phyloP scores from a whole-genome alignment of 2,329 filamentous ascomycete species.

The Tolypocladium endophyticum region DNA sequence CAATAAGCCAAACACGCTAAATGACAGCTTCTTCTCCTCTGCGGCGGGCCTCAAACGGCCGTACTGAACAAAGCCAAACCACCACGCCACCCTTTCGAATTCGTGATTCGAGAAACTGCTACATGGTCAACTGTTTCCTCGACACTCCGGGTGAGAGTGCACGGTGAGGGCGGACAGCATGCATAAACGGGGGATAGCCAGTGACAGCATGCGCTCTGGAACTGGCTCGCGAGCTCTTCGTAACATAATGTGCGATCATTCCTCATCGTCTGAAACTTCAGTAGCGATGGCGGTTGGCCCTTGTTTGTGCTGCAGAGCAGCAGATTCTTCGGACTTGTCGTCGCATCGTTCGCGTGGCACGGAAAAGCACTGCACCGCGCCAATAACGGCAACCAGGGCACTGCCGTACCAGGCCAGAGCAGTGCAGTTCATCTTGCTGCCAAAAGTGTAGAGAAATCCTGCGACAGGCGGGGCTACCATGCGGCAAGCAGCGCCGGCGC shows the following conservation, averaged over 20 bases:
- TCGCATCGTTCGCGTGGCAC: constrained; percentile 26
- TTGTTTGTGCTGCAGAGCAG: constrained; percentile 4
- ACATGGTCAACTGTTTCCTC: constrained; percentile 9
- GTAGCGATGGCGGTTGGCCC: constrained; percentile 10
- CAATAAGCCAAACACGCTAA: neutral
- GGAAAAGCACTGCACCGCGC: constrained; percentile 49
- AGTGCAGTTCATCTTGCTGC: constrained; percentile 47
- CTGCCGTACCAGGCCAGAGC: constrained; percentile 55
- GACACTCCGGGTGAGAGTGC: neutral
- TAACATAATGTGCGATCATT: constrained; percentile 2
- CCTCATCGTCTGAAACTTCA: constrained; percentile 20
- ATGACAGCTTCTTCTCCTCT: neutral
- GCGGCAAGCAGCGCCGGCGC: constrained; percentile 53
- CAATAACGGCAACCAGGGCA: constrained; percentile 42
- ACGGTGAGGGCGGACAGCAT: neutral
- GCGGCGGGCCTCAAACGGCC: neutral
- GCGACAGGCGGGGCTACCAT: constrained; percentile 57
- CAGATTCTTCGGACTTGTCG: constrained; percentile 18
- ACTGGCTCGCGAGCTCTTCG: neutral
- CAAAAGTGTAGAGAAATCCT: constrained; percentile 52
- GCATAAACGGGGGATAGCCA: neutral
- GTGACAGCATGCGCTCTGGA: neutral
- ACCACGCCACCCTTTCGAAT: neutral
- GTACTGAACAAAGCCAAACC: neutral
- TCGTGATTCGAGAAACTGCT: constrained; percentile 7